phyloP scores from a whole-genome alignment of 768 basidiomycete genomes.

The Trametes meyenii region DNA sequence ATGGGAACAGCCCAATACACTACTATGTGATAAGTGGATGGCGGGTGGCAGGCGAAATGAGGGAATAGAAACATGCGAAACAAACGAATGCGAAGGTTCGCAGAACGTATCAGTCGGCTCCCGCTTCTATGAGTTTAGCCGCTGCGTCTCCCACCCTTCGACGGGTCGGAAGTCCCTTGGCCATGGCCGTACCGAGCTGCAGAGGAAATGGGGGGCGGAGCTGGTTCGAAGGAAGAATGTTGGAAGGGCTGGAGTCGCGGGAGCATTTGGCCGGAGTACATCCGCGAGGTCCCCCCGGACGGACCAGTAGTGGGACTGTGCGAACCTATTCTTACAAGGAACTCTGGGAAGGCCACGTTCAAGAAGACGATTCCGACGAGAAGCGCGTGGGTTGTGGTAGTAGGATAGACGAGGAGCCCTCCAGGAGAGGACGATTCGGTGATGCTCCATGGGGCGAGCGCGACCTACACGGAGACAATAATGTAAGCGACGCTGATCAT shows the following conservation, averaged over 20 bases:
- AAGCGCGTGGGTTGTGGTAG: slow-evolving; percentile 27
- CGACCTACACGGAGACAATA: slow-evolving; percentile 42
- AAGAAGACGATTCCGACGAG: slow-evolving; percentile 33
- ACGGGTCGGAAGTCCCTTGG: background rate
- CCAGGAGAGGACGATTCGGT: slow-evolving; percentile 47
- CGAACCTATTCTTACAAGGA: slow-evolving; percentile 14
- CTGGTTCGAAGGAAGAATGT: slow-evolving; percentile 22
- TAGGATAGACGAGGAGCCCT: slow-evolving; percentile 42
- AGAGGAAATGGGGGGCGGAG: slow-evolving; percentile 29
- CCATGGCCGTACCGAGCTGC: slow-evolving; percentile 25
- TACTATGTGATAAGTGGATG: background rate
- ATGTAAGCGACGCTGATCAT: background rate
- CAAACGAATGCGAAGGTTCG: background rate
- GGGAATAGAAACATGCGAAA: background rate
- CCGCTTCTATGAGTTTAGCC: slow-evolving; percentile 14
- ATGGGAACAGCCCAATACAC: background rate
- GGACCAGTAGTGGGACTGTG: slow-evolving; percentile 2
- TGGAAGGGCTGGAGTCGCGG: slow-evolving; percentile 23
- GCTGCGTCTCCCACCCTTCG: slow-evolving; percentile 2
- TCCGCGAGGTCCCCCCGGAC: slow-evolving; percentile 5
- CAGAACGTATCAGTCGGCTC: background rate
- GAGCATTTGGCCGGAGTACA: slow-evolving; percentile 13
- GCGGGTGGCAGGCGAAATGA: background rate
- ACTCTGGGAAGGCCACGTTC: slow-evolving; percentile 30
- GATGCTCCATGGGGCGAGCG: slow-evolving; percentile 53